Evolutionary conservation across 1,139 yeast species (phyloP).

Genomic region (Candida sp.): DNA sequence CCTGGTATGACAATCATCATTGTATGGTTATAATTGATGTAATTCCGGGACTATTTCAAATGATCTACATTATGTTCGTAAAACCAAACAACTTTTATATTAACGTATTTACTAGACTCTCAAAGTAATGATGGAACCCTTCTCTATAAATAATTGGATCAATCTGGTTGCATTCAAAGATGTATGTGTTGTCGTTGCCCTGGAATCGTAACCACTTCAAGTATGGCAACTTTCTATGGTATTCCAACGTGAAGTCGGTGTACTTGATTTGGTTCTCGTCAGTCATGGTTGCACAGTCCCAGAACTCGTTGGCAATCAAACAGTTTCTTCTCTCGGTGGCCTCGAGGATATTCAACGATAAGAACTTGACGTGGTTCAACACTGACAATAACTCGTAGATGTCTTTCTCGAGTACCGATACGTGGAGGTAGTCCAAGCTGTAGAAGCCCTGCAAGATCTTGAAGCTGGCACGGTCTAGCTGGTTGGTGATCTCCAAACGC

Average conservation of each 20-base stretch:
- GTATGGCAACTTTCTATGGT: slow-evolving; percentile 10
- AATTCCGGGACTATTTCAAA: slow-evolving; percentile 43
- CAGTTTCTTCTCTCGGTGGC: slow-evolving; percentile 11
- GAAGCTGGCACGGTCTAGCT: slow-evolving; percentile 2
- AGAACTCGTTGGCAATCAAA: slow-evolving; percentile 13
- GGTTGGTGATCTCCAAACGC: slow-evolving; percentile 4
- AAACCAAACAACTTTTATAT: slow-evolving; percentile 4
- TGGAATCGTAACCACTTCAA: slow-evolving; percentile 14
- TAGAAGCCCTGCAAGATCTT: slow-evolving; percentile 9
- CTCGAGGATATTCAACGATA: slow-evolving; percentile 11
- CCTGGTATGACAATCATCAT: slow-evolving; percentile 34
- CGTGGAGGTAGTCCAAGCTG: slow-evolving; percentile 15
- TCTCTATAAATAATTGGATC: slow-evolving; percentile 14
- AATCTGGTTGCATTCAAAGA: slow-evolving; percentile 11
- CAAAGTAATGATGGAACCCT: slow-evolving; percentile 14
- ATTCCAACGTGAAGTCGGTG: slow-evolving; percentile 13
- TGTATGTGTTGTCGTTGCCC: slow-evolving; percentile 9
- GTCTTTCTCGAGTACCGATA: slow-evolving; percentile 13
- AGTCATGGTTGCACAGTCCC: slow-evolving; percentile 9
- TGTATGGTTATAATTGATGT: slow-evolving; percentile 19
- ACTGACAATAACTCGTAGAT: slow-evolving; percentile 9
- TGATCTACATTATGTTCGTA: slow-evolving; percentile 36
- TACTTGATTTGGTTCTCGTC: slow-evolving; percentile 12
- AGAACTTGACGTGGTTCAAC: slow-evolving; percentile 8
- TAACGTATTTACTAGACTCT: slow-evolving; percentile 12